Percentiles rank a stretch among this genome's conserved stretches.
These are phyloP conservation scores for Barnettozyma wickerhamii DNA, from an alignment of 805 yeast species.

Conservation along the genomic window DNA sequence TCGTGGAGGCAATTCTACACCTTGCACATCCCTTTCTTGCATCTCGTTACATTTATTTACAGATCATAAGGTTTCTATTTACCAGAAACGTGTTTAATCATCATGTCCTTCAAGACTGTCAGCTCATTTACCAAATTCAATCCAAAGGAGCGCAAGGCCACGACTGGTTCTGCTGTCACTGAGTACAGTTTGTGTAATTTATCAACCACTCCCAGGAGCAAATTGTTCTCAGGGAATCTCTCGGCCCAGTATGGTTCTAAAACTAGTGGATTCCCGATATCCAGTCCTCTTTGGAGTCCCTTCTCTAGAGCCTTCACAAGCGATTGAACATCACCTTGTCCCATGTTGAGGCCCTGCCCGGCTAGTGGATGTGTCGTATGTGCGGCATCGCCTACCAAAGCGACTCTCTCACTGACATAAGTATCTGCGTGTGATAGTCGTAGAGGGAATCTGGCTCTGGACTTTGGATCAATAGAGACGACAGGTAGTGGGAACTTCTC, in stretches of 20 bases:
- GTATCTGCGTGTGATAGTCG: conserved; percentile 87
- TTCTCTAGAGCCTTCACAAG: conserved; percentile 64
- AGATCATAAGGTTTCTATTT: conserved; percentile 9
- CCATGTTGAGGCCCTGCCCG: conserved; percentile 98
- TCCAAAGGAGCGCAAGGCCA: conserved; percentile 71
- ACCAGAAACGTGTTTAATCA: conserved; percentile 56
- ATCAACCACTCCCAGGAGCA: conserved; percentile 83
- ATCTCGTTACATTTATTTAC: conserved; percentile 5
- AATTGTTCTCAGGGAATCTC: conserved; percentile 78
- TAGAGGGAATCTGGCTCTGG: conserved; percentile 87
- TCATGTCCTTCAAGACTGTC: conserved; percentile 60
- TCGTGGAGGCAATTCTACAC: too few relatives aligned
- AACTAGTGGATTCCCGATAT: conserved; percentile 76
- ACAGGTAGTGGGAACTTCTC: conserved; percentile 66
- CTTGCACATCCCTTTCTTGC: too few relatives aligned
- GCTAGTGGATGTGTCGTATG: conserved; percentile 97
- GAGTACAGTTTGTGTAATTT: conserved; percentile 85
- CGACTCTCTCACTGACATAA: conserved; percentile 79
- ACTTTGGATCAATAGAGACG: conserved; percentile 48
- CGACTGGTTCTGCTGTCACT: conserved; percentile 69
- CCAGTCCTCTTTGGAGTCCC: conserved; percentile 76
- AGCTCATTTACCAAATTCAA: conserved; percentile 62
- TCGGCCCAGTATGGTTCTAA: conserved; percentile 84
- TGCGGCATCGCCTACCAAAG: conserved; percentile 97
- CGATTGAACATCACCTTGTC: conserved; percentile 84